A percentile compares a stretch with the other conserved stretches of the same genome.
Evolutionary conservation across 2,329 filamentous ascomycete species (phyloP).

Genomic region (Fusarium caatingaense): DNA sequence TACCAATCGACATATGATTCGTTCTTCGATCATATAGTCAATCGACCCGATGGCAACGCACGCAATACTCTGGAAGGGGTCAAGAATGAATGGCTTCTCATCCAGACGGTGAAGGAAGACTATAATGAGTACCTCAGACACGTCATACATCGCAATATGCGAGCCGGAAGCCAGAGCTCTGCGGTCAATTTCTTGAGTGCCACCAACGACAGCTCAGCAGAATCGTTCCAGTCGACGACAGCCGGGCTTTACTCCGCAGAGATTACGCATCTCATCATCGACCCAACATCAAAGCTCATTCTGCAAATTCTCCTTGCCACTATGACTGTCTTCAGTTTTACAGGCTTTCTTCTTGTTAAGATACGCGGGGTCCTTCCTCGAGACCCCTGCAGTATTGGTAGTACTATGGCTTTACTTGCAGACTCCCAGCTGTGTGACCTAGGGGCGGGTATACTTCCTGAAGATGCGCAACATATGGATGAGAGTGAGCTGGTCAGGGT

Average conservation of each 20-base stretch:
- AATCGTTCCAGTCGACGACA: not conserved
- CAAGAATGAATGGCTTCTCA: not conserved
- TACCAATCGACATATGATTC: not conserved
- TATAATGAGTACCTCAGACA: not conserved
- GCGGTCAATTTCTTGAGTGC: too few species aligned
- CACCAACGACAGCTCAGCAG: not conserved
- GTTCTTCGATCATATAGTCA: not conserved
- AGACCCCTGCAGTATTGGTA: conserved; percentile 6
- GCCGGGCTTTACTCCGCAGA: not conserved
- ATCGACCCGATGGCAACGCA: not conserved
- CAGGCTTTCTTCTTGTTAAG: conserved; percentile 1
- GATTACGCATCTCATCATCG: not conserved
- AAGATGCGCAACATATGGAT: not conserved
- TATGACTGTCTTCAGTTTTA: not conserved
- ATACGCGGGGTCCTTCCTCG: not conserved
- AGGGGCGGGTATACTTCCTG: not conserved
- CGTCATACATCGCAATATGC: not conserved
- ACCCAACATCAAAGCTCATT: not conserved
- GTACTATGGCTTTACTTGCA: conserved; percentile 2
- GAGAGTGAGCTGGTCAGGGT: not conserved
- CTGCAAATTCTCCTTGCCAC: not conserved
- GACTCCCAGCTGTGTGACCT: conserved; percentile 9
- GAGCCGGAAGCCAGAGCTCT: not conserved
- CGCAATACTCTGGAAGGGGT: not conserved
- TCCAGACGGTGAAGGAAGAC: not conserved